Evolutionary conservation across 352 stramenopile genomes (phyloP), one percentile per base, ranked within the genome.

Genomic region (Phytophthora sp.): DNA sequence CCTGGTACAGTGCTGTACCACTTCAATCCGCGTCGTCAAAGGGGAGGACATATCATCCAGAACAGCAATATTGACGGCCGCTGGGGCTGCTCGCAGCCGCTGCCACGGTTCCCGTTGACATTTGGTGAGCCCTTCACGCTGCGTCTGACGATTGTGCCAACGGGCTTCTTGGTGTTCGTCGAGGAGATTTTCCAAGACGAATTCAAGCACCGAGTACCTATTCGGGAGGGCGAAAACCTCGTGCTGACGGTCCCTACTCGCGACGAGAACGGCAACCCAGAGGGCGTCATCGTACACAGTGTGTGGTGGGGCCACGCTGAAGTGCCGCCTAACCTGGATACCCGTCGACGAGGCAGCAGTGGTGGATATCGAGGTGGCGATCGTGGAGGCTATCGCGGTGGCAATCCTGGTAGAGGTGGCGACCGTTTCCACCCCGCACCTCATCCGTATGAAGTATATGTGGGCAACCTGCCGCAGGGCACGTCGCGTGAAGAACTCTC

Each of bases 281-380:
- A 94, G 50, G 76, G 82, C 8, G 79, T 94, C 9, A 69, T 89
- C 31, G 76, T 94, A 26, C 86, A 94, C 69, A 91, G 74, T 61
- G 84, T 94, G 15, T 94, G 86, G 86, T 94, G 86, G 86, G 86
- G 86, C 11, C 86, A 94, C 42, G 84, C 84, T 0, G 84, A 94
- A 42, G 77, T 84, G 16, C 82, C 82, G n/a, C 66, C 84, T 1
- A 88, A 85, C n/a, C 65, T 90, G 5, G 83, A 91, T 35, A 71
- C 80, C 35, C 70, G 84, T 69, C 72, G 77, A 11, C 78, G 79
- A 6, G 74, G 72, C 38, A 71, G 58, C 36, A 73, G 69, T 41
- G 73, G 80, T 11, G 70, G 63, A 20, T 69, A 80, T 51, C 75
- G 77, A 15, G 72, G 73, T 16, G 69, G 70, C 3, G 79, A 85